Conservation (phyloP, 805 yeast genomes). For the Myxozyma nipponensis region DNA sequence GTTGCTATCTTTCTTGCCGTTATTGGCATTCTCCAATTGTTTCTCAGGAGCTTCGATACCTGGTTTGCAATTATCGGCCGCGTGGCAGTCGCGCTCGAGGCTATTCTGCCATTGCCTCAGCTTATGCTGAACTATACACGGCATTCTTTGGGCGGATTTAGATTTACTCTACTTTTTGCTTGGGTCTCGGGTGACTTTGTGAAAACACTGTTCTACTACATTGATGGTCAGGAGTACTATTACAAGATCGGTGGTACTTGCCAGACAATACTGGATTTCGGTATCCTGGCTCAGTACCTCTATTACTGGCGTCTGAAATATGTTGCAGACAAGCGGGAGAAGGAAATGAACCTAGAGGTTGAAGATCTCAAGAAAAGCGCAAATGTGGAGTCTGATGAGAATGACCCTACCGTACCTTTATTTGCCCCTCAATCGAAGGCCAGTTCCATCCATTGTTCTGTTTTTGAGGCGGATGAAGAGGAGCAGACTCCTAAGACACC, state of each 20-base stretch:
- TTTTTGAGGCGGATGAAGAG: neutral
- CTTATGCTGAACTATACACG: slow-evolving; percentile 70
- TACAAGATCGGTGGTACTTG: slow-evolving; percentile 58
- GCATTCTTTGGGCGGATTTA: slow-evolving; percentile 75
- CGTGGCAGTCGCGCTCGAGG: slow-evolving; percentile 57
- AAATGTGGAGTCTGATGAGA: neutral
- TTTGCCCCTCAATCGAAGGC: neutral
- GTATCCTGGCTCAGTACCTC: slow-evolving; percentile 68
- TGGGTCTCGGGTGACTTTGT: slow-evolving; percentile 89
- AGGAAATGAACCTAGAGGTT: slow-evolving; percentile 13
- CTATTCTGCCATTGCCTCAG: slow-evolving; percentile 46
- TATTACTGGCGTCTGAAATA: slow-evolving; percentile 43
- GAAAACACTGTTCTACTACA: slow-evolving; percentile 69
- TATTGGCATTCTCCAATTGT: slow-evolving; percentile 43
- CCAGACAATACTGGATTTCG: slow-evolving; percentile 70
- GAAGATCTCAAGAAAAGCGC: slow-evolving; percentile 4
- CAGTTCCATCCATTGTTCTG: neutral
- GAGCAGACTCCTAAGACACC: neutral
- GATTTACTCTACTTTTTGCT: slow-evolving; percentile 65
- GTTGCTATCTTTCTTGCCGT: slow-evolving; percentile 45
- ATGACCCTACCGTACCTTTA: neutral
- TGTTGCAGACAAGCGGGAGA: slow-evolving; percentile 6
- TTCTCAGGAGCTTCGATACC: slow-evolving; percentile 38
- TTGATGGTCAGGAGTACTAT: slow-evolving; percentile 53
- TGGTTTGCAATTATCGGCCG: slow-evolving; percentile 56